phyloP scores from a whole-genome alignment of 78 protist species.

The Emiliania huxleyi region DNA sequence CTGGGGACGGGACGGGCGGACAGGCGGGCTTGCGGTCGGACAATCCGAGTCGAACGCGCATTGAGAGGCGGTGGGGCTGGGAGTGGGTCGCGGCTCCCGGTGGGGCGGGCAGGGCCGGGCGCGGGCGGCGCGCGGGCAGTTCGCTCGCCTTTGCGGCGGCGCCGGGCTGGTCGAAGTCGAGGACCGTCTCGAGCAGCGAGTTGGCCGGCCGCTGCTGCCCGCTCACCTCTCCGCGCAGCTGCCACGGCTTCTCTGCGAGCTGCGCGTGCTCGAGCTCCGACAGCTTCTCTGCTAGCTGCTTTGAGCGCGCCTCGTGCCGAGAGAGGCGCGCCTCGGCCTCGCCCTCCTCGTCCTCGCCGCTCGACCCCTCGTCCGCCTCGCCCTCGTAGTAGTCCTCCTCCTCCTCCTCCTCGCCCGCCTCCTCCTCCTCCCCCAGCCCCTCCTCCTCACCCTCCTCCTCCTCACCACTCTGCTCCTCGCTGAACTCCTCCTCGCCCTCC shows the following conservation, averaged over 20 bases:
- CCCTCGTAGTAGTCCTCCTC: slow-evolving; percentile 17
- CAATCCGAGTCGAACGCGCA: too few relatives aligned
- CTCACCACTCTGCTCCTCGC: slow-evolving; percentile 49
- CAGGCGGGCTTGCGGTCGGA: too few relatives aligned
- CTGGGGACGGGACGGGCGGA: too few relatives aligned
- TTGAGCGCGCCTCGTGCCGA: not conserved
- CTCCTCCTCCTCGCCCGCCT: slow-evolving; percentile 44
- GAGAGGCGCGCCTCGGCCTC: not conserved
- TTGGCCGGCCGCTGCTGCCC: slow-evolving; percentile 62
- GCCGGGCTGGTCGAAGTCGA: slow-evolving; percentile 59
- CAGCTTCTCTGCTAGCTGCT: not conserved
- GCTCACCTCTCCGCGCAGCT: not conserved
- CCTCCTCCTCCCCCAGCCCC: slow-evolving; percentile 48
- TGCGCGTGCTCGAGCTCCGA: not conserved
- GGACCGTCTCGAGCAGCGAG: slow-evolving; percentile 43
- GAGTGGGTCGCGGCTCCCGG: too few relatives aligned
- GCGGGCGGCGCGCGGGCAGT: too few relatives aligned
- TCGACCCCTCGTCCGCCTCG: slow-evolving; percentile 29
- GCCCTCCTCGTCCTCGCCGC: not conserved
- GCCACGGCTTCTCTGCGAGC: slow-evolving; percentile 22
- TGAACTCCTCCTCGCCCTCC: slow-evolving; percentile 17
- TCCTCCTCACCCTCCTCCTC: slow-evolving; percentile 50
- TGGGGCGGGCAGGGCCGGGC: too few relatives aligned
- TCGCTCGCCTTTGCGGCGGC: slow-evolving; percentile 18
- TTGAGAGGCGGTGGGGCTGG: too few relatives aligned